Evolutionary conservation across 1,284 basidiomycete genomes (phyloP).

Genomic region (Pterulicium gracile): DNA sequence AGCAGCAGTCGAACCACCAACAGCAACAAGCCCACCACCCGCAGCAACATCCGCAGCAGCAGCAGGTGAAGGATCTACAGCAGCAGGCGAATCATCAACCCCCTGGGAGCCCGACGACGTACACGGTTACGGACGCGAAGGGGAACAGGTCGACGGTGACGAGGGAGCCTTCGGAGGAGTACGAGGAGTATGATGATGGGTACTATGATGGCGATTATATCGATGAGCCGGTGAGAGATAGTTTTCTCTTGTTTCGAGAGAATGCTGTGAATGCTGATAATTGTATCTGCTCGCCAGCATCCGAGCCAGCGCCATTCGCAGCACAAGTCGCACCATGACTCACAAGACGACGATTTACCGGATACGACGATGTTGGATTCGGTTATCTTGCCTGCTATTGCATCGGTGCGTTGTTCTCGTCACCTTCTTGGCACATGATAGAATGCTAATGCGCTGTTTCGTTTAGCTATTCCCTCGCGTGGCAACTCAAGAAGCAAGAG

Average conservation of each 20-base stretch:
- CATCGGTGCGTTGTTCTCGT: slow-evolving; percentile 53
- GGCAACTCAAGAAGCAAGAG: slow-evolving; percentile 76
- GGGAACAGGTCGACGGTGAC: slow-evolving; percentile 10
- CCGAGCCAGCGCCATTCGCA: slow-evolving; percentile 23
- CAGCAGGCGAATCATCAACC: slow-evolving; percentile 10
- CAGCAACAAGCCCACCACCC: slow-evolving; percentile 10
- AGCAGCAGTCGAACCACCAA: not conserved
- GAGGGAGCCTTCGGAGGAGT: slow-evolving; percentile 49
- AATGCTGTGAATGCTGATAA: not conserved
- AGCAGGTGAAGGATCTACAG: not conserved
- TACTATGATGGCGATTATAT: slow-evolving; percentile 20
- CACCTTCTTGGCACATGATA: slow-evolving; percentile 2
- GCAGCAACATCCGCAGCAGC: slow-evolving; percentile 10
- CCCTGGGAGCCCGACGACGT: slow-evolving; percentile 8
- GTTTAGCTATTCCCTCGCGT: slow-evolving; percentile 79
- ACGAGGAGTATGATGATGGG: slow-evolving; percentile 56
- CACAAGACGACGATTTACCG: slow-evolving; percentile 57
- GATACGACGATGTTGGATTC: slow-evolving; percentile 88
- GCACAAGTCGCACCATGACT: slow-evolving; percentile 31
- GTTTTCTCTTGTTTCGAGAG: not conserved
- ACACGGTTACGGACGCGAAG: not conserved
- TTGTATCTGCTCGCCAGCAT: not conserved
- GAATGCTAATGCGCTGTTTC: slow-evolving; percentile 8
- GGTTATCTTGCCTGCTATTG: slow-evolving; percentile 88
- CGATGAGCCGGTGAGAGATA: slow-evolving; percentile 20